These are phyloP conservation scores for Monosporozyma yasuniensis DNA, from an alignment of 805 yeast genomes.

Conservation along the genomic window DNA sequence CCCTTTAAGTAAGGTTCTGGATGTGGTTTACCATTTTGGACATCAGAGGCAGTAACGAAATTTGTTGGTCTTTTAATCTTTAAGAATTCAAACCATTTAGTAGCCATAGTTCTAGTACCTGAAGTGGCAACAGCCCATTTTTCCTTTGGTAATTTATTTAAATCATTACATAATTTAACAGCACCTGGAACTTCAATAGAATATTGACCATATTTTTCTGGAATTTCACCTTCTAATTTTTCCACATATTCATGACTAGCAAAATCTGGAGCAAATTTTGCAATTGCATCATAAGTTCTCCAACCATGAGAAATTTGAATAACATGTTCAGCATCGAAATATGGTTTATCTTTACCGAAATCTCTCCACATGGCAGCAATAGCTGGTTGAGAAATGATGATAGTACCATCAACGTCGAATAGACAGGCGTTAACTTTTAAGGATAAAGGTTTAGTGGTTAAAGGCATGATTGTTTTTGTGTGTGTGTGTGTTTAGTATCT, in stretches of 20 bases:
- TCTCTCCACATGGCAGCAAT: constrained; percentile 78
- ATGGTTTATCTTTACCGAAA: constrained; percentile 57
- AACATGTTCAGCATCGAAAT: constrained; percentile 60
- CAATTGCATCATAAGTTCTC: constrained; percentile 71
- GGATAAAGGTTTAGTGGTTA: constrained; percentile 22
- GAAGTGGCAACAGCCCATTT: constrained; percentile 87
- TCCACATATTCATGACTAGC: constrained; percentile 58
- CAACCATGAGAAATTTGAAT: constrained; percentile 74
- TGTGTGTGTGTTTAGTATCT: neutral
- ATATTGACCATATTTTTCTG: constrained; percentile 59
- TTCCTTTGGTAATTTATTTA: constrained; percentile 43
- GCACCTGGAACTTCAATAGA: constrained; percentile 76
- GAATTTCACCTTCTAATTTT: constrained; percentile 59
- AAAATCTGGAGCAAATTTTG: constrained; percentile 64
- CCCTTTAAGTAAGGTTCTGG: constrained; percentile 74
- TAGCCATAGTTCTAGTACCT: constrained; percentile 70
- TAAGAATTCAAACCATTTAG: constrained; percentile 67
- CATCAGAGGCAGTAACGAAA: constrained; percentile 78
- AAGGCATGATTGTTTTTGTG: constrained; percentile 15
- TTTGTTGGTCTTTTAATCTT: constrained; percentile 54
- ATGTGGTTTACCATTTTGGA: constrained; percentile 72
- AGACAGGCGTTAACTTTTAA: constrained; percentile 41
- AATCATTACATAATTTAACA: constrained; percentile 46
- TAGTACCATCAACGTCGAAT: constrained; percentile 82
- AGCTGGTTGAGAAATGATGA: constrained; percentile 75